Percentiles rank a stretch among this genome's conserved stretches.
Conservation (phyloP, 2,329 filamentous ascomycete species). For the Penicillium verrucosum region DNA sequence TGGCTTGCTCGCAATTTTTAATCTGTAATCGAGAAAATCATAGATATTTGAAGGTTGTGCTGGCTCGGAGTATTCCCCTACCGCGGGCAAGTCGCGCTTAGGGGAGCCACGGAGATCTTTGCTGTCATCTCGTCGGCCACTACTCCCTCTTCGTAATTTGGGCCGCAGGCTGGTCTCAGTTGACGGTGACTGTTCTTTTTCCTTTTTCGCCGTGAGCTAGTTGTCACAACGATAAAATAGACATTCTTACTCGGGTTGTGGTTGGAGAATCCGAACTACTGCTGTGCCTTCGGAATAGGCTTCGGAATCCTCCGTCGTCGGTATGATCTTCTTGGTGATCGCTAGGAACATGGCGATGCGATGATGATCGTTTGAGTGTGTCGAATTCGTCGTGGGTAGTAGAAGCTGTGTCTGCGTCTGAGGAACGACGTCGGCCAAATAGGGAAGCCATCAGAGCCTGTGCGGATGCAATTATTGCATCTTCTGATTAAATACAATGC, state of each 20-base stretch:
- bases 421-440: slow-evolving; percentile 29
- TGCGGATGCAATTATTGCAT: not conserved
- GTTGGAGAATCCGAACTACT: slow-evolving; percentile 2
- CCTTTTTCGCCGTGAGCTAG: not conserved
- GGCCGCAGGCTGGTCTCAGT: not conserved
- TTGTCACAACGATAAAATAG: not conserved
- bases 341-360: slow-evolving; percentile 9
- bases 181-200: not conserved
- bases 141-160: not conserved
- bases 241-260: slow-evolving; percentile 3
- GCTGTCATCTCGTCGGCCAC: not conserved
- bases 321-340: not conserved
- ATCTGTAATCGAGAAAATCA: slow-evolving; percentile 25
- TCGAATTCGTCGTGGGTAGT: slow-evolving; percentile 9
- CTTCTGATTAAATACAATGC: not conserved
- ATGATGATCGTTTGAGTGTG: slow-evolving; percentile 4
- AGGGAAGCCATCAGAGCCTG: slow-evolving; percentile 23
- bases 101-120: slow-evolving; percentile 4
- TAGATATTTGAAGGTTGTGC: slow-evolving; percentile 29
- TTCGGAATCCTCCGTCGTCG: slow-evolving; percentile 18
- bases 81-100: slow-evolving; percentile 6
- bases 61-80: slow-evolving; percentile 20
- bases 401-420: slow-evolving; percentile 12
- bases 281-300: slow-evolving; percentile 24
- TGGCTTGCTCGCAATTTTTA: slow-evolving; percentile 10